Evolutionary conservation across 345 rosid genomes (phyloP).

Genomic region (Salix brachista): DNA sequence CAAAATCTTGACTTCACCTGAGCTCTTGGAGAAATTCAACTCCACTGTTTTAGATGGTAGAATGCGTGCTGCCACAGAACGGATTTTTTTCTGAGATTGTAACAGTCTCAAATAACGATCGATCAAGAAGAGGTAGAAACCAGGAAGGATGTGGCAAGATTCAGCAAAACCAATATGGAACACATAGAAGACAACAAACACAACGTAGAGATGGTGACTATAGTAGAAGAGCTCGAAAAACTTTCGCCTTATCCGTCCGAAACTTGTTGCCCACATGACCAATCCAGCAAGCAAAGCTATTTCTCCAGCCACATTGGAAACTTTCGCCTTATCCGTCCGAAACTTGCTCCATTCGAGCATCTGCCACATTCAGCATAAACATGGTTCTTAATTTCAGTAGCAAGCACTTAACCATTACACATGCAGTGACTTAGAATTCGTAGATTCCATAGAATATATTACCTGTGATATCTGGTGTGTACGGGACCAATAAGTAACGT

Average conservation of each 20-base stretch:
- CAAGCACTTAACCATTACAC: background rate
- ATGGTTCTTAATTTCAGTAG: background rate
- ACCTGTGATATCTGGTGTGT: constrained; percentile 22
- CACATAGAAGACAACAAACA: constrained; percentile 21
- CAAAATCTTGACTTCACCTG: constrained; percentile 2
- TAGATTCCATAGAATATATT: background rate
- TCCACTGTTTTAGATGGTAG: constrained; percentile 17
- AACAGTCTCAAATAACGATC: constrained; percentile 22
- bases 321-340: too few relatives aligned
- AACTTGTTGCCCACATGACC: constrained; percentile 23
- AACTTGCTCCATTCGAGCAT: constrained; percentile 17
- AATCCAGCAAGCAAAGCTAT: constrained; percentile 19
- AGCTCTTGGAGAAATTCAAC: constrained; percentile 21
- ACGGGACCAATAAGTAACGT: constrained; percentile 16
- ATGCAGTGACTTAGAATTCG: too few relatives aligned
- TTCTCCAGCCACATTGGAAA: constrained; percentile 28
- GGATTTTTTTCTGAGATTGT: constrained; percentile 22
- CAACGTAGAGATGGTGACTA: constrained; percentile 23
- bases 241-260: constrained; percentile 14
- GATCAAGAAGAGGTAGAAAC: constrained; percentile 25
- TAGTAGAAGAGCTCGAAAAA: constrained; percentile 25
- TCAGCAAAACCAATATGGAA: constrained; percentile 21
- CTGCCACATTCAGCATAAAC: background rate
- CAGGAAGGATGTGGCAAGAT: constrained; percentile 17
- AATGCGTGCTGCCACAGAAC: constrained; percentile 18